A percentile compares a stretch with the other conserved stretches of the same genome.
Conservation (phyloP, 495 filamentous ascomycete genomes). For the Apiosordaria backusii region DNA sequence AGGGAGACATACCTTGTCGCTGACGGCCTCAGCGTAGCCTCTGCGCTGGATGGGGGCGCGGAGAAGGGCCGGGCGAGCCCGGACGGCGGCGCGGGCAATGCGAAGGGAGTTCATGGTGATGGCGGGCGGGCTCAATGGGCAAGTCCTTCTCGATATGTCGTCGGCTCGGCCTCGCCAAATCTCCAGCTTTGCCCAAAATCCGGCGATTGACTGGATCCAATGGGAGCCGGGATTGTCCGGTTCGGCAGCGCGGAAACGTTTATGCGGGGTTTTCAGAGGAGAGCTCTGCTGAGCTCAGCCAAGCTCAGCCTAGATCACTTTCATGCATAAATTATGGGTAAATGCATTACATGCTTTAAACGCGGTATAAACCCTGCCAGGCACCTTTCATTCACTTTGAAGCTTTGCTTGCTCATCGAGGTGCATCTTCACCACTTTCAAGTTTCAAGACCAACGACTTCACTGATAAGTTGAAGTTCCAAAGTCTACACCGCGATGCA, state of each 20-base stretch:
- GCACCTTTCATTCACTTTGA: neutral
- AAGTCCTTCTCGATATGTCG: constrained; percentile 1
- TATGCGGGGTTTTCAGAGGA: neutral
- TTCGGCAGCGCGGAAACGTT: constrained; percentile 3
- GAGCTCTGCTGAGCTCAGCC: neutral
- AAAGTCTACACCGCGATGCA: neutral
- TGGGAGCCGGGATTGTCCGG: constrained; percentile 12
- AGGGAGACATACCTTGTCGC: constrained; percentile 57
- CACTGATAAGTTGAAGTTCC: neutral
- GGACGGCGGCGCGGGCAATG: constrained; percentile 79
- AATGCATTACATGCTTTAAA: neutral
- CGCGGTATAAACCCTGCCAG: too few species aligned
- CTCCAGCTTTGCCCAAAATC: constrained; percentile 11
- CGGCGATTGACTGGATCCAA: constrained; percentile 9
- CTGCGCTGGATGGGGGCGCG: constrained; percentile 72
- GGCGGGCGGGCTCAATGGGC: constrained; percentile 49
- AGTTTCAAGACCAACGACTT: neutral
- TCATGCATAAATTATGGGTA: neutral
- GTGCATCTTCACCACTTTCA: neutral
- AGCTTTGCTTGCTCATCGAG: neutral
- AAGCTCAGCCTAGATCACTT: neutral
- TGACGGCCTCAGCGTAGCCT: constrained; percentile 89
- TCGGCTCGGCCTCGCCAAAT: constrained; percentile 1
- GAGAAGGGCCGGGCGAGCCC: constrained; percentile 67
- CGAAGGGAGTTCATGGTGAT: constrained; percentile 86